phyloP scores from a whole-genome alignment of 73 alveolate species.

The Effrenium voratum region DNA sequence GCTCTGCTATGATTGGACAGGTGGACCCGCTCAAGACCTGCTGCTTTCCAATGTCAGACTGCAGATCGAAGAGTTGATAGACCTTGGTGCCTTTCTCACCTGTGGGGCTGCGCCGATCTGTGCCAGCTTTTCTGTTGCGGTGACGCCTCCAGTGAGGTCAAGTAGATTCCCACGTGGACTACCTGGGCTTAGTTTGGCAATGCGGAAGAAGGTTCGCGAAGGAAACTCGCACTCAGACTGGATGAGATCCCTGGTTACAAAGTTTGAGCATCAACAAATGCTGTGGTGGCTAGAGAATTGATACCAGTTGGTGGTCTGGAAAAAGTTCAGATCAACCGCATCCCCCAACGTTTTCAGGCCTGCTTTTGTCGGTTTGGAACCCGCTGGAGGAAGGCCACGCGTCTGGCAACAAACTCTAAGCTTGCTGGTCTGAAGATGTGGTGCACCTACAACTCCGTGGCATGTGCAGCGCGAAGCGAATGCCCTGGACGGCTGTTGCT shows the following conservation, averaged over 20 bases:
- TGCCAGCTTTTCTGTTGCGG: too few relatives aligned
- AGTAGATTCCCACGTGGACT: not conserved
- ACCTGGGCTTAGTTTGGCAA: not conserved
- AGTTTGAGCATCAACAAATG: too few relatives aligned
- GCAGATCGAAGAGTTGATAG: too few relatives aligned
- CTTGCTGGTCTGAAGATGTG: not conserved
- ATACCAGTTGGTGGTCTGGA: too few relatives aligned
- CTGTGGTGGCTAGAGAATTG: too few relatives aligned
- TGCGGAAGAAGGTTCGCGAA: not conserved
- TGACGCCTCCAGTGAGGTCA: too few relatives aligned
- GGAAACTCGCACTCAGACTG: not conserved
- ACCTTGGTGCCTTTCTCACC: not conserved
- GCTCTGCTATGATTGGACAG: too few relatives aligned
- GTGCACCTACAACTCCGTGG: not conserved
- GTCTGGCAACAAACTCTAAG: not conserved
- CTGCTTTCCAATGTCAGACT: too few relatives aligned
- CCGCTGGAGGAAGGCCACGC: conserved; percentile 10
- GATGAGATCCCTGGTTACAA: not conserved
- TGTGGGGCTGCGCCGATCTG: too few relatives aligned
- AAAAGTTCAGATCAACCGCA: too few relatives aligned
- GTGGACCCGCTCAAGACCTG: too few relatives aligned
- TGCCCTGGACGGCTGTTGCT: not conserved
- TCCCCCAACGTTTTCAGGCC: not conserved
- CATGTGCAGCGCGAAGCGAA: not conserved
- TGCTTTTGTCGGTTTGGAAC: not conserved